Conservation (phyloP, 805 yeast species). For the Metschnikowia aberdeeniae region DNA sequence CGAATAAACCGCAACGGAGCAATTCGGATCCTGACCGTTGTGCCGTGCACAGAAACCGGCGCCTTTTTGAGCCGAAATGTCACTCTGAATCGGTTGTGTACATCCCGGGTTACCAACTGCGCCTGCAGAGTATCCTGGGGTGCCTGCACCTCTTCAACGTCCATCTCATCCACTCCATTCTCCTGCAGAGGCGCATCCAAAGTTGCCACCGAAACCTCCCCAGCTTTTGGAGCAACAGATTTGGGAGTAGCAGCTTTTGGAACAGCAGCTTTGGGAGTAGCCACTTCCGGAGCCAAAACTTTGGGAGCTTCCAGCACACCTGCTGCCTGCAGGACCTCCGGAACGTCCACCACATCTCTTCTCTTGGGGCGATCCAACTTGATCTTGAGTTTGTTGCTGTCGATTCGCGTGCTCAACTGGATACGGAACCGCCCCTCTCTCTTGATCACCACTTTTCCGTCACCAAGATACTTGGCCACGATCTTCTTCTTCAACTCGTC, state of each 20-base stretch:
- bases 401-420: slow-evolving; percentile 29
- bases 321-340: neutral
- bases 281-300: too few relatives aligned
- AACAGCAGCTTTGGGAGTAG: too few relatives aligned
- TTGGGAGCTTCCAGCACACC: neutral
- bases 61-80: slow-evolving; percentile 4
- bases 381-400: neutral
- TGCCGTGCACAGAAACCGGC: neutral
- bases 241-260: too few relatives aligned
- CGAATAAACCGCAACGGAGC: slow-evolving; percentile 1
- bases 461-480: slow-evolving; percentile 51
- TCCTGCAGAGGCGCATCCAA: neutral
- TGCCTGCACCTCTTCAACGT: neutral
- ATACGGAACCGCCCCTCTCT: slow-evolving; percentile 57
- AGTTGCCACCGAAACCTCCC: neutral
- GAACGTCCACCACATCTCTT: neutral
- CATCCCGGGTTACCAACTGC: slow-evolving; percentile 9
- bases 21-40: neutral
- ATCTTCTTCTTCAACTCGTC: slow-evolving; percentile 49
- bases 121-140: too few relatives aligned
- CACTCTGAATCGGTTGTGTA: slow-evolving; percentile 5
- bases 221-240: too few relatives aligned
- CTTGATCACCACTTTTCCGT: slow-evolving; percentile 54
- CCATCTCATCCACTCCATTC: neutral
- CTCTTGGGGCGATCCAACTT: neutral